phyloP scores from a whole-genome alignment of 176 grass and related monocot species.

The barley (Hordeum vulgare) region DNA sequence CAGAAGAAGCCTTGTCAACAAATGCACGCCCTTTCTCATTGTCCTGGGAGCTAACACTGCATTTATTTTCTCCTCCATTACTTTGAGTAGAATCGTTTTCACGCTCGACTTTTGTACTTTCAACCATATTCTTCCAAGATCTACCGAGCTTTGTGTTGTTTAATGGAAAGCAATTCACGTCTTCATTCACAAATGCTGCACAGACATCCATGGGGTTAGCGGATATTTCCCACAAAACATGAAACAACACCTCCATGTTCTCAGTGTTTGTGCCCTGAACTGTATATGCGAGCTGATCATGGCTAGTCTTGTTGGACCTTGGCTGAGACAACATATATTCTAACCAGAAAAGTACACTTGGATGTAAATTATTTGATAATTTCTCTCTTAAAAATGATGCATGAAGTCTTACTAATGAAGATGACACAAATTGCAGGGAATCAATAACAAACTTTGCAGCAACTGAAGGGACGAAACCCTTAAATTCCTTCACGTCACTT shows the following conservation, averaged over 20 bases:
- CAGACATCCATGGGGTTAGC: slow-evolving; percentile 61
- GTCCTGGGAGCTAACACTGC: slow-evolving; percentile 4
- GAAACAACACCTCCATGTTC: slow-evolving; percentile 40
- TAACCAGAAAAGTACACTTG: slow-evolving; percentile 54
- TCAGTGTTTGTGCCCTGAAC: slow-evolving; percentile 41
- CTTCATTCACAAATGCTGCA: slow-evolving; percentile 56
- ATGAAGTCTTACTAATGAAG: slow-evolving; percentile 59
- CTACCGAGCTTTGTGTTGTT: slow-evolving; percentile 29
- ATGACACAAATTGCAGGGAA: slow-evolving; percentile 54
- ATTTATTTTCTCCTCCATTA: slow-evolving; percentile 27
- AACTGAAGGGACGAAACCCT: slow-evolving; percentile 16
- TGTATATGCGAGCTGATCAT: slow-evolving; percentile 32
- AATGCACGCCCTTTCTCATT: slow-evolving; percentile 8
- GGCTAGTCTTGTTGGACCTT: slow-evolving; percentile 18
- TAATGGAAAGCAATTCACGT: slow-evolving; percentile 48
- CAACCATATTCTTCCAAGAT: slow-evolving; percentile 64
- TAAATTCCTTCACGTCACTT: slow-evolving; percentile 26
- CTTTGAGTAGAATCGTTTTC: slow-evolving; percentile 28
- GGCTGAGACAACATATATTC: slow-evolving; percentile 34
- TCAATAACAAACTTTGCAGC: slow-evolving; percentile 46
- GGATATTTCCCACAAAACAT: slow-evolving; percentile 61
- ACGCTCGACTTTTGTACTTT: slow-evolving; percentile 22
- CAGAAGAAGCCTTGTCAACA: neutral
- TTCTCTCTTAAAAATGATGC: slow-evolving; percentile 64
- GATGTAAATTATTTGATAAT: slow-evolving; percentile 33